Base-by-base conservation (phyloP, 1,284 basidiomycete genomes). In the Pseudozyma hubeiensis region DNA sequence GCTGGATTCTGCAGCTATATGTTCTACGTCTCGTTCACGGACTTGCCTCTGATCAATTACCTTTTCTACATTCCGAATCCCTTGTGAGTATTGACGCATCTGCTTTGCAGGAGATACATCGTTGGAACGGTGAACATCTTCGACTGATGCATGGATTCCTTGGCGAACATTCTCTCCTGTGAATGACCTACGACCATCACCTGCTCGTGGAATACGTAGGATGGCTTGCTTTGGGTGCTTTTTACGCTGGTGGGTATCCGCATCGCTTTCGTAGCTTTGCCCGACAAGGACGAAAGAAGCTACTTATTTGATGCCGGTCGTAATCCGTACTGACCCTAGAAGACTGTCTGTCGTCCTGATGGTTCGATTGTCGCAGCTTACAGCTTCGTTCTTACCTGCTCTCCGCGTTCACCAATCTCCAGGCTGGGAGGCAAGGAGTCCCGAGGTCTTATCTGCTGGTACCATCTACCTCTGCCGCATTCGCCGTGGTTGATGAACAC, bases 311-410 rank as follows among this genome's bases (percentile, higher is more conserved):
- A 24, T 24, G 24, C 24, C 24, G 24, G 24, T 24, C 24, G 24
- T 24, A 4, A 24, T 2, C 24, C 24, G 4, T 24, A 24, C 24
- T 24, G 24, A 24, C 24, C 24, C 24, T 24, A 24, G 24, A 24
- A 24, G 24, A 24, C 24, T 24, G 24, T 1, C 4, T 24, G 24
- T 24, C 24, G 19, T 31, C 35, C 14, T 14, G 35, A 37, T 37
- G 35, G 2, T 37, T 37, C 14, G 9, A 37, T 10, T 37, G 9
- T 37, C 9, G 16, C 40, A 41, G 10, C 35, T 16, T 69, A 69
- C 30, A 53, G 66, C 0, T 69, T 69, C 29, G 31, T 69, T 5
- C n/a, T 69, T 5, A 59, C 66, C 7, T 69, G 66, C 39, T 55
- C 52, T 34, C 66, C 66, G 8, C 54, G 60, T 3, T 64, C 66